phyloP scores from a whole-genome alignment of 345 rosid genomes.

The Populus deltoides region DNA sequence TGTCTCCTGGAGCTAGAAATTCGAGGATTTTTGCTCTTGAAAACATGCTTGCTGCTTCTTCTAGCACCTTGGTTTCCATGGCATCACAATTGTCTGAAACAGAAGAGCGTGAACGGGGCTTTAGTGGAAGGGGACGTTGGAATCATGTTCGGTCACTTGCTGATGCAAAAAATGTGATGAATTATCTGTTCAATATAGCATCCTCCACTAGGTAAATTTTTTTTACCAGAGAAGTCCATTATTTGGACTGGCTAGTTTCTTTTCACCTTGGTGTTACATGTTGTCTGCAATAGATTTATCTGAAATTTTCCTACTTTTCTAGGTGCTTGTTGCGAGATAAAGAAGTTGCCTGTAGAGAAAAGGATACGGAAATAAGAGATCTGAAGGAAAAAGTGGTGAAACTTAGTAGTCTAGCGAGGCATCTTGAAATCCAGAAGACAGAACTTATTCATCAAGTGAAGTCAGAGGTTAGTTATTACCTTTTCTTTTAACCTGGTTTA shows the following conservation, averaged over 20 bases:
- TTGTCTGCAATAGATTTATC: neutral
- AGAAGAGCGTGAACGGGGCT: constrained; percentile 86
- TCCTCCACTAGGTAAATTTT: constrained; percentile 69
- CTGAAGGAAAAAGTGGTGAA: constrained; percentile 69
- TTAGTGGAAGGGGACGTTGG: constrained; percentile 96
- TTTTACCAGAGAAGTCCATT: neutral
- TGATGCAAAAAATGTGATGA: constrained; percentile 86
- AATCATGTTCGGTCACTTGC: constrained; percentile 86
- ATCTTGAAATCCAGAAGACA: constrained; percentile 59
- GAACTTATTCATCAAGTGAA: constrained; percentile 68
- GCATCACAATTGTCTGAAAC: constrained; percentile 98
- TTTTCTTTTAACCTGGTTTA: no score
- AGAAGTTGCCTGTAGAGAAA: constrained; percentile 79
- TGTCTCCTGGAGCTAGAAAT: constrained; percentile 98
- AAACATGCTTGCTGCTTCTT: constrained; percentile 90
- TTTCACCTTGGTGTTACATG: neutral
- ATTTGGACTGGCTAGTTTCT: neutral
- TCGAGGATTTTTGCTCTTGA: constrained; percentile 92
- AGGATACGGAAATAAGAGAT: constrained; percentile 60
- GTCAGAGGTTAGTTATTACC: constrained; percentile 38
- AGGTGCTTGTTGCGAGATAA: constrained; percentile 82
- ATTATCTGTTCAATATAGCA: constrained; percentile 75
- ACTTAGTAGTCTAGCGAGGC: constrained; percentile 52
- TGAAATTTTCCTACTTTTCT: constrained; percentile 13
- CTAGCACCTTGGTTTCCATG: constrained; percentile 85